Percentiles rank a stretch among this genome's conserved stretches.
These are phyloP conservation scores for Leccinum holopus DNA, from an alignment of 1,284 basidiomycete species.

Conservation along the genomic window DNA sequence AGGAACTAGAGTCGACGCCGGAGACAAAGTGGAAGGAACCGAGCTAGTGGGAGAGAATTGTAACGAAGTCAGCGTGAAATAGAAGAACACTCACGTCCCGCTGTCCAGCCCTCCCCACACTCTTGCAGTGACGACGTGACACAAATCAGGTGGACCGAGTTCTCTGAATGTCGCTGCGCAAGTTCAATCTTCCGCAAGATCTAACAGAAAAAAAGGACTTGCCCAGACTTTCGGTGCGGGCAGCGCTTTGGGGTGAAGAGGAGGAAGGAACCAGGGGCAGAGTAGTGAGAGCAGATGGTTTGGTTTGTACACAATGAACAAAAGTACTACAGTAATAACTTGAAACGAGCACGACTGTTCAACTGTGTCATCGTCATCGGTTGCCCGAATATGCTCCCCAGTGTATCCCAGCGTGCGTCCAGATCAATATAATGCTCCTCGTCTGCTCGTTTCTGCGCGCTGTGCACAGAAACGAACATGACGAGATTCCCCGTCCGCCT, in stretches of 20 bases:
- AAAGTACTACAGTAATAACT: no score
- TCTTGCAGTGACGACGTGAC: conserved; percentile 86
- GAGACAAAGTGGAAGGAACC: conserved; percentile 92
- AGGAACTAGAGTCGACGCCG: conserved; percentile 96
- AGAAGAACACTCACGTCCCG: conserved; percentile 70
- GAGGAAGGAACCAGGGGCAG: no score
- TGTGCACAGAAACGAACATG: no score
- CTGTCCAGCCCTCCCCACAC: conserved; percentile 76
- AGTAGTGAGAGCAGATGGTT: no score
- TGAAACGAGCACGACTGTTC: no score
- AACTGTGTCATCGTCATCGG: no score
- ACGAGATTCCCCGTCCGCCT: no score
- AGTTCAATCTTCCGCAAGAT: background rate
- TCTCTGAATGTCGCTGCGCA: conserved; percentile 88
- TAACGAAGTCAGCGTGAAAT: background rate
- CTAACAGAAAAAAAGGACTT: conserved; percentile 27
- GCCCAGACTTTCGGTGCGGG: conserved; percentile 90
- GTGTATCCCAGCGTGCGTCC: no score
- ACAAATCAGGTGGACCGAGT: conserved; percentile 95
- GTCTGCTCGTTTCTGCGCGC: no score
- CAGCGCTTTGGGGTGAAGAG: conserved; percentile 26
- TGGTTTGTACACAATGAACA: no score
- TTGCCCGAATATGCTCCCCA: no score
- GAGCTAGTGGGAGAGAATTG: conserved; percentile 46
- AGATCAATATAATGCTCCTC: no score